Evolutionary conservation across 441 rosid genomes (phyloP).

Genomic region (Kokia cookei): DNA sequence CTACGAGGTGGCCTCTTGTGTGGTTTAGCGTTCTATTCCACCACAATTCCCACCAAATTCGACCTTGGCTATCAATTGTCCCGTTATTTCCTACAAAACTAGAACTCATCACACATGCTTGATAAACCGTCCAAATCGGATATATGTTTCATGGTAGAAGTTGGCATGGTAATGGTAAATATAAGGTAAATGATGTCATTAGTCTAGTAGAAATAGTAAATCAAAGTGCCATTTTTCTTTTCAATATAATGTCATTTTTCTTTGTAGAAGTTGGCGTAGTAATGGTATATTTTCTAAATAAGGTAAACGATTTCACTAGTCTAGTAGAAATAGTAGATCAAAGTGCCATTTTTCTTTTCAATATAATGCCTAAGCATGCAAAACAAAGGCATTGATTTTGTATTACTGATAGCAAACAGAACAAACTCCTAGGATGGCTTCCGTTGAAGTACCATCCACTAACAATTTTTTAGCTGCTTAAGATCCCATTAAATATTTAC

Average conservation of each 20-base stretch:
- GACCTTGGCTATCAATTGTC: conserved; percentile 90
- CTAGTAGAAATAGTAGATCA: background rate
- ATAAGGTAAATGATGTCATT: background rate
- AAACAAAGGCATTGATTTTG: background rate
- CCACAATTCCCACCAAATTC: conserved; percentile 97
- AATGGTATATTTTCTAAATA: background rate
- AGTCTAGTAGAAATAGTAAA: conserved; percentile 1
- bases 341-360: background rate
- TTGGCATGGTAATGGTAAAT: background rate
- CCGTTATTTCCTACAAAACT: conserved; percentile 68
- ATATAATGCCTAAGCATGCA: background rate
- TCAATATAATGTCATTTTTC: background rate
- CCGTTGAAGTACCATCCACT: background rate
- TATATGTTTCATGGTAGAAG: background rate
- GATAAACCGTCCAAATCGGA: background rate
- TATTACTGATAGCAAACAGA: background rate
- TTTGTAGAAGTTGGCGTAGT: background rate
- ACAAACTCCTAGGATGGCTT: background rate
- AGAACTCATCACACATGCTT: background rate
- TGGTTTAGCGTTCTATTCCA: conserved; percentile 81
- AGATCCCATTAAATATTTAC: background rate
- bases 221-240: background rate
- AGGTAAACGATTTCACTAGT: background rate
- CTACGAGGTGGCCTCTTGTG: conserved; percentile 91
- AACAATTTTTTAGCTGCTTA: background rate